Conservation (phyloP, 768 basidiomycete genomes). For the Lactifluus piperatus region DNA sequence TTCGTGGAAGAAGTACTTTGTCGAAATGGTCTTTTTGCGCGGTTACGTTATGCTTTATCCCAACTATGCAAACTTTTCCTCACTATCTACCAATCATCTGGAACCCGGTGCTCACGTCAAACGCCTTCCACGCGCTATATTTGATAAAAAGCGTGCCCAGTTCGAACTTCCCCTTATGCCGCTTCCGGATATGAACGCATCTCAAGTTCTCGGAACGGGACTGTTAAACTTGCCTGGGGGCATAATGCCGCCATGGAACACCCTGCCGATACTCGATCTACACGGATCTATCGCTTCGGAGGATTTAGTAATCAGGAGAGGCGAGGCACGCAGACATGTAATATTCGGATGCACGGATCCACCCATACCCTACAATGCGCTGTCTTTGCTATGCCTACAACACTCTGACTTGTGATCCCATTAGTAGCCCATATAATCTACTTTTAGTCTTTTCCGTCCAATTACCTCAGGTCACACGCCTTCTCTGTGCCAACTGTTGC, state of each 20-base stretch:
- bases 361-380: slow-evolving; percentile 12
- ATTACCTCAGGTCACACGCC: background rate
- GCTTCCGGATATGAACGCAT: slow-evolving; percentile 27
- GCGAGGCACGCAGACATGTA: slow-evolving; percentile 24
- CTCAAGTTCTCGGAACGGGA: slow-evolving; percentile 23
- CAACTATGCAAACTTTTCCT: slow-evolving; percentile 61
- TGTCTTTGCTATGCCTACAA: slow-evolving; percentile 22
- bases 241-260: slow-evolving; percentile 41
- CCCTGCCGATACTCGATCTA: slow-evolving; percentile 61
- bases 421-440: background rate
- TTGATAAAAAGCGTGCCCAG: slow-evolving; percentile 46
- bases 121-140: slow-evolving; percentile 37
- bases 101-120: slow-evolving; percentile 79
- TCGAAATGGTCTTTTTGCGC: slow-evolving; percentile 72
- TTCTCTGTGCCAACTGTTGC: background rate
- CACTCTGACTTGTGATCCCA: background rate
- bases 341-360: slow-evolving; percentile 22
- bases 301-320: slow-evolving; percentile 28
- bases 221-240: slow-evolving; percentile 54
- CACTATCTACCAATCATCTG: slow-evolving; percentile 85
- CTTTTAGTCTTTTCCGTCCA: background rate
- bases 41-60: slow-evolving; percentile 89
- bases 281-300: slow-evolving; percentile 30
- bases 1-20: slow-evolving; percentile 88
- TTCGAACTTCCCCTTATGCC: slow-evolving; percentile 68